Base-by-base conservation (phyloP, 2,329 filamentous ascomycete species). In the Aschersonia sp. region DNA sequence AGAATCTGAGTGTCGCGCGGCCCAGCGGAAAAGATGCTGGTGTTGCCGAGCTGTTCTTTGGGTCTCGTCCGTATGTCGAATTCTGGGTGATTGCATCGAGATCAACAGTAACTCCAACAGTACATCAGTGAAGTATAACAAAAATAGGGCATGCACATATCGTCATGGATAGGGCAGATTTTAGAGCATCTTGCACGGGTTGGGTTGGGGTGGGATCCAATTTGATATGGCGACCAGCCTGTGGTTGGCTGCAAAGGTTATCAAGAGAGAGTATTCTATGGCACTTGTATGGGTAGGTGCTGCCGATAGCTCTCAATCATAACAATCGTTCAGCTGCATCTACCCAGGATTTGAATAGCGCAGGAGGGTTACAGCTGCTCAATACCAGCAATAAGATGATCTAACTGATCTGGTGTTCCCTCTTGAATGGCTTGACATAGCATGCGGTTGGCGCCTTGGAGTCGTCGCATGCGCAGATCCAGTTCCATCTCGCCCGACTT, bases 401-500 rank as follows among this genome's bases (percentile, higher is more conserved):
- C 72, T 14, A 79, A 57, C 51, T 72, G 67, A 45, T 71, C 69
- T 1, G 59, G 49, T 2, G 35, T 12, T 8, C 8, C 35, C 5
- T 12, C 35, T 37, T 48, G 46, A 6, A 76, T 47, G 5, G 77
- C 62, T 46, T 70, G 64, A 0, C 53, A 53, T 37, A 79, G 53
- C 32, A 73, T 57, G 42, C 58, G 62, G 29, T 62, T 64, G 2
- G 71, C 67, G 1, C 73, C 73, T 44, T 60, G 68, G 42, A 94
- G 60, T 51, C 78, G 76, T 52, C 82, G 79, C 52, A 69, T 68
- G 54, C 71, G 77, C 55, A 88, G 79, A 54, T 81, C 76, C 46
- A 80, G 73, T 66, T 98, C 92, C 63, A 98, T 67, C 63, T 90
- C 81, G 40, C 70, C 70, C 51, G 87, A 94, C 67, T 94, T 92